Base-by-base conservation (phyloP, 2,329 filamentous ascomycete genomes). In the Colletotrichum salicis region DNA sequence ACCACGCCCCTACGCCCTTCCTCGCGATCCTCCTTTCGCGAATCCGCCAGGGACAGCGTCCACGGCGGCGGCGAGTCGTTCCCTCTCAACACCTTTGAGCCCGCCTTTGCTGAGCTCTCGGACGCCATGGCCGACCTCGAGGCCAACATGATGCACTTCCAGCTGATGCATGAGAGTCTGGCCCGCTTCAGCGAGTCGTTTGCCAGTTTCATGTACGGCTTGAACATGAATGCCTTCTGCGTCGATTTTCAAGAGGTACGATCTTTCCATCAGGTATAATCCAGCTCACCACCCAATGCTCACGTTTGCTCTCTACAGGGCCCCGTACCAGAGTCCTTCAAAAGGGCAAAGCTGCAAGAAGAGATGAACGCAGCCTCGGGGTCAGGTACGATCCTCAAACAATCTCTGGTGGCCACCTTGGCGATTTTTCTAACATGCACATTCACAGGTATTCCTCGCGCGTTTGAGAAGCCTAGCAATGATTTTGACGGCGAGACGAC, bases 151-250 rank as follows among this genome's bases (percentile, higher is more conserved):
- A 94, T 97, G 92, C 95, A 98, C 80, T 91, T 99, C 76, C 96
- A 98, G 82, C 85, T 98, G 74, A 97, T 99, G 92, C 95, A 99
- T 79, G 96, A 98, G 85, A 97, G 94, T 78, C 83, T 99, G 76
- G 91, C 94, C 29, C 90, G 96, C 31, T 99, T 99, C 82, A 96
- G 92, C 82, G 96, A 99, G 86, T 97, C 93, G 79, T 99, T 99
- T 82, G 95, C 95, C 1, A 94, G 93, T 76, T 98, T 99, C 78
- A 84, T 99, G 57, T 99, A 98, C 78, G 96, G 96, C 2, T 82
- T 99, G 80, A 98, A 98, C 79, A 98, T 99, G 95, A 98, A 98
- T 82, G 96, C 96, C 1, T 99, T 98, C 80, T 98, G 96, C 81
- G 95, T 98, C 37, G 96, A 99, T 81, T 99, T 98, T 75, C 94